A percentile compares a stretch with the other conserved stretches of the same genome.
These are phyloP conservation scores for Panaeolus cyanescens DNA, from an alignment of 768 basidiomycete species.

Conservation along the genomic window DNA sequence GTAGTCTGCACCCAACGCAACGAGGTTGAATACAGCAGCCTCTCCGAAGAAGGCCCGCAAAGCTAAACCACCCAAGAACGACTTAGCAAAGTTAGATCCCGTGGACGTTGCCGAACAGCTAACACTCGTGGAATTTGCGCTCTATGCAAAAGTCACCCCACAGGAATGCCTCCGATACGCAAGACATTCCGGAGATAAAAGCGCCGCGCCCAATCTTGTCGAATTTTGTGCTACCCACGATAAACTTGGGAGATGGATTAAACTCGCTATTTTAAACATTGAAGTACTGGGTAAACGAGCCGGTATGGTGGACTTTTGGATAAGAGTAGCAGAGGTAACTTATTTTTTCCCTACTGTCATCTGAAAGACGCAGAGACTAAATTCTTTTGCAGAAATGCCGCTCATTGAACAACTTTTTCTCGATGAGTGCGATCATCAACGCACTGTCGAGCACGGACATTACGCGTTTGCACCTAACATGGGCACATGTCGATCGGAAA, in stretches of 20 bases:
- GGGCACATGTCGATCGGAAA: conserved; percentile 62
- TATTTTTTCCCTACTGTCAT: conserved; percentile 16
- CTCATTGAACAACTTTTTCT: conserved; percentile 62
- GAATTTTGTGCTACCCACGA: conserved; percentile 64
- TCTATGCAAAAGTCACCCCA: conserved; percentile 69
- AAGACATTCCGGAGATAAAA: conserved; percentile 37
- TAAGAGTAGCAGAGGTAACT: conserved; percentile 77
- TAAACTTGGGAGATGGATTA: conserved; percentile 68
- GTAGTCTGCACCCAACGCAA: conserved; percentile 44
- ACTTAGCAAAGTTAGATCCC: conserved; percentile 67
- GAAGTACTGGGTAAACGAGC: conserved; percentile 55
- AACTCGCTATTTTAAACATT: conserved; percentile 55
- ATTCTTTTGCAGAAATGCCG: conserved; percentile 58
- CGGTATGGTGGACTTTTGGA: conserved; percentile 70
- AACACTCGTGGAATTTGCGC: conserved; percentile 68
- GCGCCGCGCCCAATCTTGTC: conserved; percentile 39
- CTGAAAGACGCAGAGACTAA: background rate
- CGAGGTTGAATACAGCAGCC: conserved; percentile 19
- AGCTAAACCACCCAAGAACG: conserved; percentile 54
- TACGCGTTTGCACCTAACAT: conserved; percentile 59
- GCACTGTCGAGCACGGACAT: conserved; percentile 64
- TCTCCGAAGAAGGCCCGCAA: conserved; percentile 41
- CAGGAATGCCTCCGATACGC: conserved; percentile 76
- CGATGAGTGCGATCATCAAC: conserved; percentile 66
- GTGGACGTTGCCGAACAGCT: conserved; percentile 79